Base-by-base conservation (phyloP, 257 asterid species). In the Penstemon eatonii region DNA sequence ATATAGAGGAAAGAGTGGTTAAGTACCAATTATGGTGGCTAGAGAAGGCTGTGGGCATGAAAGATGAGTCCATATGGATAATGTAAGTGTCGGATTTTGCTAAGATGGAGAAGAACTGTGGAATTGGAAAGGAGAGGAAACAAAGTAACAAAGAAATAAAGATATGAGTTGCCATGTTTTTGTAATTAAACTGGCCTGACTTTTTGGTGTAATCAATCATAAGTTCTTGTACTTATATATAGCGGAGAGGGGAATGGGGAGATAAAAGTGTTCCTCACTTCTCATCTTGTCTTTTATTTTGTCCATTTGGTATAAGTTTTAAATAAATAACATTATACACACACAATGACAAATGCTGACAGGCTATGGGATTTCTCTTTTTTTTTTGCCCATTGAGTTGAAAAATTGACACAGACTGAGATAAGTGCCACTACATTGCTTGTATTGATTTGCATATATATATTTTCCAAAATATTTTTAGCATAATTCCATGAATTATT, bases 1-100 rank as follows among this genome's bases (percentile, higher is more conserved):
- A 67, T 11, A 79, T 13, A 42, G 89, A 77, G 38, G 80, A 68
- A 63, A 89, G 87, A 55, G 89, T 80, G 44, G 81, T 57, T 60
- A 64, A 73, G 69, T 78, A 87, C 96, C 96, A 89, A 44, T 50
- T 53, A 18, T 83, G 87, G 77, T 89, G 89, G 49, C 75, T 76
- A 18, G 92, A 74, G 68, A 83, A 89, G 38, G 87, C 82, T 76
- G 80, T 87, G 70, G 95, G 96, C 94, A 87, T 87, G 76, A 80
- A 65, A 55, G 91, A 68, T 67, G 74, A 67, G 54, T 90, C 93
- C 95, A 90, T 90, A 67, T 85, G 88, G 72, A 90, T 63, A 70
- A 90, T 83, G 60, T 87, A 90, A 56, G 84, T 82, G 52, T 86
- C 86, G 10, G 76, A 52, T n/a, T 82, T 73, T 15, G 85, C 83